These are phyloP conservation scores for Colletotrichum sp. DNA, from an alignment of 2,329 filamentous ascomycete species.

Conservation along the genomic window DNA sequence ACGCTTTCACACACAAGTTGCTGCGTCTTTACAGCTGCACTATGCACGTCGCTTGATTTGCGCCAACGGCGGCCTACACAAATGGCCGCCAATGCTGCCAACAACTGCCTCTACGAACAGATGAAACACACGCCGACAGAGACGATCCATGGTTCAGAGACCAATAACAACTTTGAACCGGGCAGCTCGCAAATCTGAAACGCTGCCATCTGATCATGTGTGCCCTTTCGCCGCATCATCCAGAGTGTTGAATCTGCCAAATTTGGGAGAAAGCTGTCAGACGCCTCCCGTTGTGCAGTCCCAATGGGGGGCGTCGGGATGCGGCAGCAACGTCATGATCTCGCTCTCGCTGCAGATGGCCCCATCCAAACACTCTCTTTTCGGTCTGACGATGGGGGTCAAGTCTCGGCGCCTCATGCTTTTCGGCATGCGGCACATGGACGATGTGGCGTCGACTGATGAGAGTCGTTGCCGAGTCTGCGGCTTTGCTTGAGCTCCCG, in stretches of 20 bases:
- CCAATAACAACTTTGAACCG: not conserved
- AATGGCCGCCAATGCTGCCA: not conserved
- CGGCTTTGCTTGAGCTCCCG: not conserved
- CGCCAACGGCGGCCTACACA: not conserved
- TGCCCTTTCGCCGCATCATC: not conserved
- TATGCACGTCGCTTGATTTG: not conserved
- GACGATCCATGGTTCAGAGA: not conserved
- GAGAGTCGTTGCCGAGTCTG: not conserved
- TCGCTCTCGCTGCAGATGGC: not conserved
- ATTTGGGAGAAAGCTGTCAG: not conserved
- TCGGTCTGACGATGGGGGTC: not conserved
- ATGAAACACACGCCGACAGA: slow-evolving; percentile 8
- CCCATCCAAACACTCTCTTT: not conserved
- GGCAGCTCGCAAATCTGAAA: not conserved
- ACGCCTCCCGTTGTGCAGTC: not conserved
- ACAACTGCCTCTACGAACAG: not conserved
- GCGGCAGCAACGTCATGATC: slow-evolving; percentile 4
- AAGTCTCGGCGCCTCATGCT: slow-evolving; percentile 8
- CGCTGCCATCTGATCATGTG: slow-evolving; percentile 15
- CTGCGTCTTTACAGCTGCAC: not conserved
- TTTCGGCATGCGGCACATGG: slow-evolving; percentile 6
- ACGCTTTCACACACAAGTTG: not conserved
- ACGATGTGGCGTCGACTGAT: slow-evolving; percentile 9
- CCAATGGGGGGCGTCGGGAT: not conserved
- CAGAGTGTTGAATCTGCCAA: not conserved